Evolutionary conservation across 1,284 basidiomycete species (phyloP).

Genomic region (Cryptococcus sp.): DNA sequence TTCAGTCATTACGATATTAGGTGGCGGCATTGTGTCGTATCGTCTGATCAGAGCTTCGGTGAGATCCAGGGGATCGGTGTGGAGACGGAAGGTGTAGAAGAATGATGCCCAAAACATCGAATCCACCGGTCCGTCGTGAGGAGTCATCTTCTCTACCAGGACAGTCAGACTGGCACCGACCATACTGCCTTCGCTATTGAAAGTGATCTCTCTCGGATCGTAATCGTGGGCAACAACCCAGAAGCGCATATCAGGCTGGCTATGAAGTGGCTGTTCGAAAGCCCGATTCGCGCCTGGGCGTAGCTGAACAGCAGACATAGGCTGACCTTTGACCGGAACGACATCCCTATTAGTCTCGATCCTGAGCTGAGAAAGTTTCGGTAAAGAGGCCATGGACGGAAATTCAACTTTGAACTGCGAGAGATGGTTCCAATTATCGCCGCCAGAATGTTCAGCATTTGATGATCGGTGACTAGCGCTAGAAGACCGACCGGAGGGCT

Average conservation of each 20-base stretch:
- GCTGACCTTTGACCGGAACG: constrained; percentile 1
- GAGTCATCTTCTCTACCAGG: constrained; percentile 93
- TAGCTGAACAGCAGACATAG: background rate
- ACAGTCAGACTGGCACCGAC: constrained; percentile 85
- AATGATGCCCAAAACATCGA: constrained; percentile 80
- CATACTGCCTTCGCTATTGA: constrained; percentile 82
- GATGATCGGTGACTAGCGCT: background rate
- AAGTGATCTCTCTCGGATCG: constrained; percentile 72
- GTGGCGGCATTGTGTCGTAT: constrained; percentile 63
- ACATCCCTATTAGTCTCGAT: constrained; percentile 6
- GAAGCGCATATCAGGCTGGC: constrained; percentile 30
- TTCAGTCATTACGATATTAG: constrained; percentile 26
- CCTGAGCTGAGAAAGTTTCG: constrained; percentile 4
- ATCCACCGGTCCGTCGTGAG: constrained; percentile 79
- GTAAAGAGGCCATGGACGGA: background rate
- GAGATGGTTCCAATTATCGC: no score
- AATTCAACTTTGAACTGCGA: background rate
- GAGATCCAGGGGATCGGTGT: constrained; percentile 72
- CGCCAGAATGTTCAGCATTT: no score
- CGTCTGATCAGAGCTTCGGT: constrained; percentile 71
- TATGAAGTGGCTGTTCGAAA: background rate
- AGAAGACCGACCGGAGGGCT: background rate
- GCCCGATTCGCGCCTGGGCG: background rate
- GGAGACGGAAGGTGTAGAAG: constrained; percentile 94
- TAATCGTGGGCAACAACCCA: constrained; percentile 47